phyloP scores from a whole-genome alignment of 2,329 filamentous ascomycete species.

The Colletotrichum sp. region DNA sequence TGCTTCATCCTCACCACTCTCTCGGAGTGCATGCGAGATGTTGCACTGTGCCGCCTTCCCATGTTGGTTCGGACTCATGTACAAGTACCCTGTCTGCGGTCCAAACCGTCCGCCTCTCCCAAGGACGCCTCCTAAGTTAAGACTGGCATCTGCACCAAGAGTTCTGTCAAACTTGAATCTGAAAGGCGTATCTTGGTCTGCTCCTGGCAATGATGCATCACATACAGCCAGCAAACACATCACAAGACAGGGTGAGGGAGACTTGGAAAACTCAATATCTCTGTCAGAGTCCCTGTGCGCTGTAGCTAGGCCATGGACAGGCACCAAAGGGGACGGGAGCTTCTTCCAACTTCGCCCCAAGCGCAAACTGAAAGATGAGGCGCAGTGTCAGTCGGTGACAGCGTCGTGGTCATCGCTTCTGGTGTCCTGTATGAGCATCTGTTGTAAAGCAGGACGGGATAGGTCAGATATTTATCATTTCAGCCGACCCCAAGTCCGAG shows the following conservation, averaged over 20 bases:
- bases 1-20: not conserved
- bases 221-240: not conserved
- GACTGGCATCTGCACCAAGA: not conserved
- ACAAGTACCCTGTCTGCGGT: not conserved
- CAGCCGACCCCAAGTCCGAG: not conserved
- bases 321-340: not conserved
- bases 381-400: not conserved
- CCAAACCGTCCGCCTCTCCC: not conserved
- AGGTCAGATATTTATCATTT: not conserved
- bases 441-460: not conserved
- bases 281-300: not conserved
- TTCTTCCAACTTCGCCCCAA: not conserved
- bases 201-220: not conserved
- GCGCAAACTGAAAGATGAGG: not conserved
- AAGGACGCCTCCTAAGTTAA: not conserved
- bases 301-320: not conserved
- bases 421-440: not conserved
- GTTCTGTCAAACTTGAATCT: not conserved
- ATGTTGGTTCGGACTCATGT: not conserved
- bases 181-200: not conserved
- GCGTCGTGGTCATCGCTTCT: not conserved
- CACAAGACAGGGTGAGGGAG: not conserved
- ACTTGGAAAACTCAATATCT: not conserved
- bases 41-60: not conserved
- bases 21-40: not conserved